A percentile compares a stretch with the other conserved stretches of the same genome.
Evolutionary conservation across 2,329 filamentous ascomycete genomes (phyloP).

Genomic region (Diaporthe aspalathi): DNA sequence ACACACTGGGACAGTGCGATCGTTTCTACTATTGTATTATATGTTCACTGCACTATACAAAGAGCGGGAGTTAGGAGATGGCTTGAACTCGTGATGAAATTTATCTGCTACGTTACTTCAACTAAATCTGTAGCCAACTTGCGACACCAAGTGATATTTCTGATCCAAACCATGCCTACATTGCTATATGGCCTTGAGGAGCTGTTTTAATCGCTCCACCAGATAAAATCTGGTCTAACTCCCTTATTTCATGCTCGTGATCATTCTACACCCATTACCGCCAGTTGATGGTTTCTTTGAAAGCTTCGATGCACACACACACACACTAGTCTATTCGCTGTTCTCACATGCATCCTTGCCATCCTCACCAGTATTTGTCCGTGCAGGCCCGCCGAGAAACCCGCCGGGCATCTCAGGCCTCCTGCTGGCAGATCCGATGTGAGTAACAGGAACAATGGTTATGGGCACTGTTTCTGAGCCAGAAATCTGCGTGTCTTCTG

Average conservation of each 20-base stretch:
- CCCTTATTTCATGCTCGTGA: too few relatives aligned
- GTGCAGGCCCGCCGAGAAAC: neutral
- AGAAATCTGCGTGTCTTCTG: neutral
- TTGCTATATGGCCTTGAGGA: too few relatives aligned
- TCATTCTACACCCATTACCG: accelerated
- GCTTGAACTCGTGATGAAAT: neutral
- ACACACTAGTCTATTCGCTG: neutral
- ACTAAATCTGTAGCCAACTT: neutral
- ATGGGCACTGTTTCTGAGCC: neutral
- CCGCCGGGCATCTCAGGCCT: neutral
- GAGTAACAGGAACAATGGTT: neutral
- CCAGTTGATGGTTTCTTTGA: neutral
- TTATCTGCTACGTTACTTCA: neutral
- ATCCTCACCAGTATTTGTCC: too few relatives aligned
- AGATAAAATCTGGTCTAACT: too few relatives aligned
- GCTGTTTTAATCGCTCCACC: too few relatives aligned
- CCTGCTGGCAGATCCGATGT: neutral
- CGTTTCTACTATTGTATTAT: neutral
- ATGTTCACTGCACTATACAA: neutral
- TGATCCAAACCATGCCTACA: neutral
- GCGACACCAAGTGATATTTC: too few relatives aligned
- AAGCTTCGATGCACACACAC: too few relatives aligned
- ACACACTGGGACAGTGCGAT: neutral
- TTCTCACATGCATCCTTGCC: neutral
- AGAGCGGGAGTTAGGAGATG: slow-evolving; percentile 8